Conservation (phyloP, 176 grass and related monocot species). For the Oryza brachyantha region DNA sequence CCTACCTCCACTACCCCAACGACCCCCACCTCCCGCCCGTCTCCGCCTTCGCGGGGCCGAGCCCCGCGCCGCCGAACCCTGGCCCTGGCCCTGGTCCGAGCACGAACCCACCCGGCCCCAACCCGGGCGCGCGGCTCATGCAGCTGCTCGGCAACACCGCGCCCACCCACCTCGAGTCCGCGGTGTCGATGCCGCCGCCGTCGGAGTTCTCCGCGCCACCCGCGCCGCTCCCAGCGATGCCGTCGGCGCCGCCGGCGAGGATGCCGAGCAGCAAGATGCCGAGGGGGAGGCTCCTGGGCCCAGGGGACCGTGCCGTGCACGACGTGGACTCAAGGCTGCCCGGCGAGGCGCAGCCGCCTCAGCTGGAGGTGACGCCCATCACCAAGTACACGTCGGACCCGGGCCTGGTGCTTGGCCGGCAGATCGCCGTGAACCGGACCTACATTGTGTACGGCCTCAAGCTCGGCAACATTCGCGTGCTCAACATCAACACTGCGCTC, state of each 20-base stretch:
- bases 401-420: conserved; percentile 72
- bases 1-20: conserved; percentile 49
- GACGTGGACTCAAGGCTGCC: conserved; percentile 81
- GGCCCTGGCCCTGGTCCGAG: conserved; percentile 15
- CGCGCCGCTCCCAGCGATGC: conserved; percentile 32
- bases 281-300: conserved; percentile 61
- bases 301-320: conserved; percentile 54
- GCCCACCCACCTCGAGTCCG: conserved; percentile 51
- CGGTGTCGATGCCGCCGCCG: conserved; percentile 43
- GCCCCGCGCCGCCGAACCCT: conserved; percentile 32
- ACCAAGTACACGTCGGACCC: conserved; percentile 97
- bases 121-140: conserved; percentile 71
- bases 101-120: conserved; percentile 39
- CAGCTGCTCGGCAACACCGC: conserved; percentile 67
- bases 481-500: conserved; percentile 92
- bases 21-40: conserved; percentile 29
- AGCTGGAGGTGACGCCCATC: conserved; percentile 94
- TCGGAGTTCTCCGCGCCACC: conserved; percentile 37
- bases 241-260: conserved; percentile 57
- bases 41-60: conserved; percentile 35
- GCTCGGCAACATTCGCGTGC: conserved; percentile 78
- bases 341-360: conserved; percentile 68
- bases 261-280: conserved; percentile 83
- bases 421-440: conserved; percentile 82
- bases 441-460: conserved; percentile 95